A percentile compares a stretch with the other conserved stretches of the same genome.
phyloP scores from a whole-genome alignment of 768 basidiomycete species.

The Hortiboletus campestris region DNA sequence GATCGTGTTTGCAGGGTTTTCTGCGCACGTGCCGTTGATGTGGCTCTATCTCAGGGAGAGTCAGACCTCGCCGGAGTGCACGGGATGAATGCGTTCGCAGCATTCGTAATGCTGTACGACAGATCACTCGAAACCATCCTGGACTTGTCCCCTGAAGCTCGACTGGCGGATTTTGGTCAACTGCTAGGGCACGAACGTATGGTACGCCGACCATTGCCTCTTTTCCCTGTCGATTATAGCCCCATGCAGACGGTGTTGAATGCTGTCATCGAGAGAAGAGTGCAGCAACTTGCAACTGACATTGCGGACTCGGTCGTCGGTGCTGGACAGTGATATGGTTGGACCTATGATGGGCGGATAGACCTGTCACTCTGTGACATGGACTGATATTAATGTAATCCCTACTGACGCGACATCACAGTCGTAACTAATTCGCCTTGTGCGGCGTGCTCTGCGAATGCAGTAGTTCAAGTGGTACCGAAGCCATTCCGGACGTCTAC shows the following conservation, averaged over 20 bases:
- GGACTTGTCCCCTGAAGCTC: constrained; percentile 44
- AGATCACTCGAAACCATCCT: constrained; percentile 55
- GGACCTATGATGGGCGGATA: constrained; percentile 3
- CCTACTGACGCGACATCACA: constrained; percentile 29
- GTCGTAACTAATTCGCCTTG: constrained; percentile 22
- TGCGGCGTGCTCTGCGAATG: constrained; percentile 16
- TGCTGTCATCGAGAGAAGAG: constrained; percentile 34
- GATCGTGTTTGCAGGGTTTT: constrained; percentile 10
- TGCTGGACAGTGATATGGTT: constrained; percentile 14
- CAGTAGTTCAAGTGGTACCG: constrained; percentile 23
- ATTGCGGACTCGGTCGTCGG: constrained; percentile 8
- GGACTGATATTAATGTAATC: constrained; percentile 28
- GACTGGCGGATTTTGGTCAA: constrained; percentile 43
- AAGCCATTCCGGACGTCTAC: constrained; percentile 8
- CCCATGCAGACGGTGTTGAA: constrained; percentile 35
- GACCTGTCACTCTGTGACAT: constrained; percentile 6
- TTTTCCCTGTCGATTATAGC: constrained; percentile 6
- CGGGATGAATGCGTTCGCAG: constrained; percentile 71
- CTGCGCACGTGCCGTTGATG: constrained; percentile 13
- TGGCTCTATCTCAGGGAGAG: constrained; percentile 49
- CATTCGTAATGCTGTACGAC: constrained; percentile 60
- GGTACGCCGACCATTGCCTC: constrained; percentile 38
- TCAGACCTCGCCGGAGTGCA: constrained; percentile 49
- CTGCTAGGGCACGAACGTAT: constrained; percentile 51
- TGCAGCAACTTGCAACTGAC: constrained; percentile 28